Evolutionary conservation across 768 basidiomycete species (phyloP).

Genomic region (Trametes cinnabarina): DNA sequence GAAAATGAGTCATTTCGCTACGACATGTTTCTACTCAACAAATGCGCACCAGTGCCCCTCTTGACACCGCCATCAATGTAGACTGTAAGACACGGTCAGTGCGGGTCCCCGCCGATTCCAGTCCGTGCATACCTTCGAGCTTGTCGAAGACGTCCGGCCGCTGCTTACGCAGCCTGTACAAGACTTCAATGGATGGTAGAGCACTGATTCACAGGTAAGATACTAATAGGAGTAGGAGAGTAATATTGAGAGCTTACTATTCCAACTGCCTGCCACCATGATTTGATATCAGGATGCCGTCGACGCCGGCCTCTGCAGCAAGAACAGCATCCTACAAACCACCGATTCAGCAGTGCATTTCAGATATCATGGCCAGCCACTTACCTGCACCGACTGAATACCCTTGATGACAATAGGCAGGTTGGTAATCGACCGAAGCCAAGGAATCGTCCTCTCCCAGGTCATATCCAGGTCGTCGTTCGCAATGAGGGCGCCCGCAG

Average conservation of each 20-base stretch:
- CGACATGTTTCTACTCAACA: too few relatives aligned
- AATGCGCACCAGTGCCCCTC: constrained; percentile 66
- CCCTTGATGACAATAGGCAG: constrained; percentile 78
- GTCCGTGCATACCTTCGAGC: constrained; percentile 53
- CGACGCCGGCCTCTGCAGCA: constrained; percentile 78
- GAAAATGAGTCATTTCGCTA: too few relatives aligned
- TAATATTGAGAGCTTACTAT: constrained; percentile 46
- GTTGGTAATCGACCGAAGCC: constrained; percentile 67
- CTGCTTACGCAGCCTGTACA: constrained; percentile 68
- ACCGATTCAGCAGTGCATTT: constrained; percentile 19
- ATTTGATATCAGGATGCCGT: constrained; percentile 87
- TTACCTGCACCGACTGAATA: constrained; percentile 70
- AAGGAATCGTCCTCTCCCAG: constrained; percentile 81
- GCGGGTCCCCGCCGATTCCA: not conserved
- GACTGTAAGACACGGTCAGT: constrained; percentile 40
- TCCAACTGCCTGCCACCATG: constrained; percentile 92
- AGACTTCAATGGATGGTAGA: constrained; percentile 73
- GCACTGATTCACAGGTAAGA: constrained; percentile 44
- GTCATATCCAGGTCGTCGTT: constrained; percentile 76
- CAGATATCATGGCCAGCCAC: constrained; percentile 24
- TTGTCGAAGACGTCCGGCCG: constrained; percentile 73
- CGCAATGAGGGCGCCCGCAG: constrained; percentile 62
- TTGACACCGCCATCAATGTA: constrained; percentile 85
- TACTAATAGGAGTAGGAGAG: constrained; percentile 5
- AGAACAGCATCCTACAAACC: constrained; percentile 74